Evolutionary conservation across 1,284 basidiomycete genomes (phyloP), one percentile per base, ranked within the genome.

Genomic region (Schizophyllum commune): DNA sequence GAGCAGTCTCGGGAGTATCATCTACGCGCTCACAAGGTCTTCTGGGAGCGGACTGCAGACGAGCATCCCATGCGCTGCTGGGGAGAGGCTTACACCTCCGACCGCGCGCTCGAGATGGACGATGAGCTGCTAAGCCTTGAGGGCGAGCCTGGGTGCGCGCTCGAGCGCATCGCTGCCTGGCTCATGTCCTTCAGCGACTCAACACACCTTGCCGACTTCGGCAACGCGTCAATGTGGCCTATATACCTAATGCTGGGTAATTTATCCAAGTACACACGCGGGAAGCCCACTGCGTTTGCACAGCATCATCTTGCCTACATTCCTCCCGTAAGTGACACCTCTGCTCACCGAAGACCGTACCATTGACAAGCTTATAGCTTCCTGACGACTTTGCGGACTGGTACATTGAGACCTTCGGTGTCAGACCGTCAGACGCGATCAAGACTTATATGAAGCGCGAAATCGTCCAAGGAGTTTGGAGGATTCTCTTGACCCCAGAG

Each of bases 121-220:
- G 54, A 70, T 7, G 63, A 67, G 0, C n/a, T n/a, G 22, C 74
- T 1, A 65, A 68, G 55, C 61, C 65, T 65, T 15, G 34, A 33
- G 1, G 57, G 15, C 0, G 63, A 66, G 0, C 63, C 68, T 8
- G 65, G 58, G 1, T 66, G 65, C 54, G 64, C 34, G 0, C 55
- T 71, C 0, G 67, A 71, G 51, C 58, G 65, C 1, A 68, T 69
- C 2, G 63, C 76, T 4, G 66, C 63, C 0, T 71, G 62, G 0
- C 51, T 76, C 0, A 71, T 77, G 70, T 63, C 74, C 58, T 75
- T 68, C 67, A 78, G 76, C 0, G 75, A 78, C 58, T 64, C 70
- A 0, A 79, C 76, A 0, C 72, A 74, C 7, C 67, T 78, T 1
- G 65, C 73, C 0, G 62, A 68, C 9, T 78, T 77, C 58, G 74